Conservation (phyloP, 495 filamentous ascomycete genomes). For the Clavariopsis aquatica region DNA sequence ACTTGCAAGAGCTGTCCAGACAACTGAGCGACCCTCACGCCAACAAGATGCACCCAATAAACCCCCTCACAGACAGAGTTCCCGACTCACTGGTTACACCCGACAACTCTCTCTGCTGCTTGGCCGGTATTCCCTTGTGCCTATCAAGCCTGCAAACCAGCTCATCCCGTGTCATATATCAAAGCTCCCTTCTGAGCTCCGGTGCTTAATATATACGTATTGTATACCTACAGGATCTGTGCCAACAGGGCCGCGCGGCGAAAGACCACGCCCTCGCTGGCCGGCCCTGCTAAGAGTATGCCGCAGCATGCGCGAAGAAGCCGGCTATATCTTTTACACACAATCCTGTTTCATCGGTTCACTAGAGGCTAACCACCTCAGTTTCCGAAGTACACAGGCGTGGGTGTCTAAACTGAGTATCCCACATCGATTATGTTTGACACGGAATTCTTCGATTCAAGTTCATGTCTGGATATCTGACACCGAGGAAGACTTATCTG, state of each 20-base stretch:
- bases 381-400: not conserved
- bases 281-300: constrained; percentile 6
- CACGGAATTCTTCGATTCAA: not conserved
- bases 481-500: not conserved
- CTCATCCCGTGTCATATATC: not conserved
- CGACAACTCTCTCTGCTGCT: not conserved
- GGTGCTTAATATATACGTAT: not conserved
- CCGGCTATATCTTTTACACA: constrained; percentile 12
- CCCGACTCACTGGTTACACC: not conserved
- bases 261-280: not conserved
- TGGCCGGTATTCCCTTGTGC: not conserved
- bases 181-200: not conserved
- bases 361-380: not conserved
- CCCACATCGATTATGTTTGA: not conserved
- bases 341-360: not conserved
- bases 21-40: too few relatives aligned
- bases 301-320: constrained; percentile 8
- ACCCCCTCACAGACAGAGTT: not conserved
- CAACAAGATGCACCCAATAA: not conserved
- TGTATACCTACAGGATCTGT: not conserved
- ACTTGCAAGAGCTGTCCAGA: not conserved
- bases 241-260: too few relatives aligned
- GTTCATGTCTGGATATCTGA: not conserved
- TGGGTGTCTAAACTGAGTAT: not conserved
- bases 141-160: not conserved